phyloP scores from a whole-genome alignment of 306 rosid species.

The Corylus americana region DNA sequence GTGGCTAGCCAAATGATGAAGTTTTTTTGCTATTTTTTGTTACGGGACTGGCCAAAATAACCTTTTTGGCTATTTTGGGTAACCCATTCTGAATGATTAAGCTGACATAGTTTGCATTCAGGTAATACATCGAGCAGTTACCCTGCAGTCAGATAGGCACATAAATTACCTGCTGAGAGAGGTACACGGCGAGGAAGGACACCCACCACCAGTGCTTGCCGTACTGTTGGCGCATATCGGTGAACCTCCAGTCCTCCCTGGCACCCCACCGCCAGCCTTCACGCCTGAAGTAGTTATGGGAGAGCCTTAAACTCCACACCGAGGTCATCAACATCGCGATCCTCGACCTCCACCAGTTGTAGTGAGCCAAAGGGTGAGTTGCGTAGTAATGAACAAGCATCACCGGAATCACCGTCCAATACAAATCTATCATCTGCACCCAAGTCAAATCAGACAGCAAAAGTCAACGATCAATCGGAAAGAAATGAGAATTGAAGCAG shows the following conservation, averaged over 20 bases:
- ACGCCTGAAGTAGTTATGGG: conserved; percentile 84
- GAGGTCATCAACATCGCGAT: conserved; percentile 61
- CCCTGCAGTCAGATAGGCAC: background rate
- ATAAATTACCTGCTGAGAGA: conserved; percentile 72
- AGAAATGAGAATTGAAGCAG: background rate
- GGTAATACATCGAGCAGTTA: conserved; percentile 36
- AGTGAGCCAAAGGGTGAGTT: conserved; percentile 69
- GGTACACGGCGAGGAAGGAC: conserved; percentile 79
- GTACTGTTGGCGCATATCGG: conserved; percentile 69
- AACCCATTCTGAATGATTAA: background rate
- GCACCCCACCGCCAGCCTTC: conserved; percentile 93
- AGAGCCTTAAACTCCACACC: conserved; percentile 78
- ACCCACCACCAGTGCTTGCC: conserved; percentile 90
- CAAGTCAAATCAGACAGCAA: conserved; percentile 19
- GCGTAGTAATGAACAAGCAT: conserved; percentile 76
- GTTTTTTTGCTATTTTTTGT: too few species aligned
- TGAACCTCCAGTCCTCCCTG: conserved; percentile 93
- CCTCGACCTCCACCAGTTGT: conserved; percentile 67
- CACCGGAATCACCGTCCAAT: conserved; percentile 89
- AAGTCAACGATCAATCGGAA: background rate
- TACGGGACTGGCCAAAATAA: too few species aligned
- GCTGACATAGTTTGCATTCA: conserved; percentile 3
- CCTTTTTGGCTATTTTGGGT: too few species aligned
- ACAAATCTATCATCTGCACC: conserved; percentile 84
- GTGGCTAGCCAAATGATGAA: too few species aligned